Conservation (phyloP, 1,284 basidiomycete genomes). For the Fomitiporia mediterranea region DNA sequence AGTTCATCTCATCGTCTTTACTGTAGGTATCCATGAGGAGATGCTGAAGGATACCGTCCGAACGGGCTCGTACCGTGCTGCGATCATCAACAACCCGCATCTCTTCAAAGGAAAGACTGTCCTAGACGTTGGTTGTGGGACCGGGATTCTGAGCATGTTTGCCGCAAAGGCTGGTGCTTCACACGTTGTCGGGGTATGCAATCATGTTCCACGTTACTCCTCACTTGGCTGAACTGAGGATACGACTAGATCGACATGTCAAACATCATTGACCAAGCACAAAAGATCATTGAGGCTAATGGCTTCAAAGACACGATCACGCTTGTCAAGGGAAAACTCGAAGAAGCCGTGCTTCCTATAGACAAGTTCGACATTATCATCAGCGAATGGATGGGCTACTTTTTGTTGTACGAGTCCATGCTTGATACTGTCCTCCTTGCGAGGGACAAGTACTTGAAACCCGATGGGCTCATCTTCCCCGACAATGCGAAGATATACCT, state of each 20-base stretch:
- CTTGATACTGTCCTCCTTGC: constrained; percentile 97
- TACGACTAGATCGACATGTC: constrained; percentile 95
- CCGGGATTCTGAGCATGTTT: constrained; percentile 99
- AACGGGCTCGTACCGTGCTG: constrained; percentile 91
- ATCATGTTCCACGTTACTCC: not conserved
- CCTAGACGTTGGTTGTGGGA: constrained; percentile 97
- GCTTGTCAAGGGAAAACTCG: constrained; percentile 97
- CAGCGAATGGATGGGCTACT: constrained; percentile 99
- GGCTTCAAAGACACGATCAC: constrained; percentile 94
- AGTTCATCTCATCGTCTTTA: not conserved
- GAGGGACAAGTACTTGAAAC: constrained; percentile 93
- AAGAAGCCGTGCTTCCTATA: constrained; percentile 84
- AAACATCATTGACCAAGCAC: constrained; percentile 98
- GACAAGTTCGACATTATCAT: constrained; percentile 97
- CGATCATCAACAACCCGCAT: constrained; percentile 93
- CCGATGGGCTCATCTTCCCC: constrained; percentile 91
- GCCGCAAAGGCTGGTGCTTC: constrained; percentile 96
- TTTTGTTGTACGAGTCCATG: constrained; percentile 98
- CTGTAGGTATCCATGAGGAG: constrained; percentile 91
- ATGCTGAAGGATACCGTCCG: constrained; percentile 99
- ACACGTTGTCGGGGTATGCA: constrained; percentile 86
- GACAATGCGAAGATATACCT: constrained; percentile 93
- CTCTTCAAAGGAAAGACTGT: constrained; percentile 97
- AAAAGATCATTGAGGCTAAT: constrained; percentile 95
- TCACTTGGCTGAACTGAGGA: constrained; percentile 1